Evolutionary conservation across 2,329 filamentous ascomycete genomes (phyloP).

Genomic region (Hypomyces rosellus): DNA sequence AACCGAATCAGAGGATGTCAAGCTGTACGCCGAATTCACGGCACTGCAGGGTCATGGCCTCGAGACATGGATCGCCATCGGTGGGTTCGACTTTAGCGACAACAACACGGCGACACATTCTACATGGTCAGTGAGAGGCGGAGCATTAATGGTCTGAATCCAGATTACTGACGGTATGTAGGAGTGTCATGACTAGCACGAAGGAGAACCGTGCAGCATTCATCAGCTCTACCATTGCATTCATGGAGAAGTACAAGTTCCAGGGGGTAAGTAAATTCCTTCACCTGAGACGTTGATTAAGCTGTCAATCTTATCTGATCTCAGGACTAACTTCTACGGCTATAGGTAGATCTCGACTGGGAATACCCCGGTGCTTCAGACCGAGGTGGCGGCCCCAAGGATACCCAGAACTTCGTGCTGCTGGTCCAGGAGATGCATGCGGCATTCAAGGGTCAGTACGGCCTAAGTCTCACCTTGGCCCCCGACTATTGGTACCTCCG

Average conservation of each 20-base stretch:
- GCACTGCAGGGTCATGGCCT: slow-evolving; percentile 27
- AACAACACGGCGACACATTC: slow-evolving; percentile 15
- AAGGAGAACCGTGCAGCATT: slow-evolving; percentile 26
- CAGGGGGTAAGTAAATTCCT: slow-evolving; percentile 16
- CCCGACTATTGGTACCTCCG: slow-evolving; percentile 33
- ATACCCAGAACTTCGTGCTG: slow-evolving; percentile 30
- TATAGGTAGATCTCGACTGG: slow-evolving; percentile 36
- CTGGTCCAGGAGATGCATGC: slow-evolving; percentile 30
- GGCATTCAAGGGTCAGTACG: slow-evolving; percentile 26
- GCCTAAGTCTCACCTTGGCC: slow-evolving; percentile 32
- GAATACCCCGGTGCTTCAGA: slow-evolving; percentile 35
- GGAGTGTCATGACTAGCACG: slow-evolving; percentile 19
- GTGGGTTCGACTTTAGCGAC: slow-evolving; percentile 37
- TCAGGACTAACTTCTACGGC: background rate
- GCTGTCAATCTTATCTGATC: background rate
- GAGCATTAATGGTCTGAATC: background rate
- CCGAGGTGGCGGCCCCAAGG: slow-evolving; percentile 29
- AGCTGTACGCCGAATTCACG: slow-evolving; percentile 6
- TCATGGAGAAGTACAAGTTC: slow-evolving; percentile 18
- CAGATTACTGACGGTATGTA: background rate
- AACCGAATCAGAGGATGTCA: background rate
- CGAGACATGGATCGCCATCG: slow-evolving; percentile 34
- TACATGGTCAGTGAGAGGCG: slow-evolving; percentile 16
- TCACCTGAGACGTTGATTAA: no score
- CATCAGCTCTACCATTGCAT: slow-evolving; percentile 25